Conservation (phyloP, 2,329 filamentous ascomycete genomes). For the Penicillium sclerotiorum region DNA sequence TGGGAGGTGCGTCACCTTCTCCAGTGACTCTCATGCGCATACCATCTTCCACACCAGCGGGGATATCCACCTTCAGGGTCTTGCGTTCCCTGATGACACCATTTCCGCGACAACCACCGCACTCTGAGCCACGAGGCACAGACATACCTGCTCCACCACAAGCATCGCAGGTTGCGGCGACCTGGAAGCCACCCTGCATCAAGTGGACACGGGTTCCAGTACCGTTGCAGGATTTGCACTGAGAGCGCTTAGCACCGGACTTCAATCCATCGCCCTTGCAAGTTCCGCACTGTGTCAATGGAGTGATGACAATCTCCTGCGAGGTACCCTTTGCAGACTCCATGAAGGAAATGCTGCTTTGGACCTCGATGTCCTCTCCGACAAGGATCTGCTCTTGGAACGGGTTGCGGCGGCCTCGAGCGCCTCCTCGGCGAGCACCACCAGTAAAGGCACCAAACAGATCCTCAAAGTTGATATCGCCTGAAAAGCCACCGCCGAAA, state of each 20-base stretch:
- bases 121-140: conserved; percentile 79
- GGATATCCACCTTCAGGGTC: conserved; percentile 87
- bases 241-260: conserved; percentile 69
- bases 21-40: conserved; percentile 86
- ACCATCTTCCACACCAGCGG: conserved; percentile 92
- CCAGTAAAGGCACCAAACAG: conserved; percentile 85
- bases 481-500: conserved; percentile 67
- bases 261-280: conserved; percentile 86
- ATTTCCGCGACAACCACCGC: conserved; percentile 75
- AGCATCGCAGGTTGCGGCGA: conserved; percentile 82
- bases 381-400: conserved; percentile 82
- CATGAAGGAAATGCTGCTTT: conserved; percentile 91
- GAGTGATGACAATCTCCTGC: conserved; percentile 86
- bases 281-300: conserved; percentile 76
- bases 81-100: conserved; percentile 83
- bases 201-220: conserved; percentile 85
- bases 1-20: conserved; percentile 83
- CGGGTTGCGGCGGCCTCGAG: conserved; percentile 62
- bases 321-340: conserved; percentile 89
- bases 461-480: conserved; percentile 94
- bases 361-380: conserved; percentile 95
- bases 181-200: conserved; percentile 92
- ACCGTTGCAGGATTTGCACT: conserved; percentile 81
- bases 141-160: conserved; percentile 79
- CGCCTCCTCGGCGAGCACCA: conserved; percentile 55